phyloP scores from a whole-genome alignment of 768 basidiomycete species.

The Suillus subalutaceus region DNA sequence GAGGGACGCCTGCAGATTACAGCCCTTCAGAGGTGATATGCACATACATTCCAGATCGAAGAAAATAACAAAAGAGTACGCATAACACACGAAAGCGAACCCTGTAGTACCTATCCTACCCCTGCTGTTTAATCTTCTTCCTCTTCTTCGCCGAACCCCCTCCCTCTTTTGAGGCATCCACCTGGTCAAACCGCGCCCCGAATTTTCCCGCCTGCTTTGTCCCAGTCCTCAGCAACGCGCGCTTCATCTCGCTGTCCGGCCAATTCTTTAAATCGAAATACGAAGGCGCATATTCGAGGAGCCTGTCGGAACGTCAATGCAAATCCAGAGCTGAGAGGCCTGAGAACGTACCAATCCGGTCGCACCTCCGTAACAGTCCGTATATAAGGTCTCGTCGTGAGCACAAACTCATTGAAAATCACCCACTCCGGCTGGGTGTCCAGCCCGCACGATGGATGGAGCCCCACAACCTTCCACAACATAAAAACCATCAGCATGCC shows the following conservation, averaged over 20 bases:
- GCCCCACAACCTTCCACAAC: conserved; percentile 18
- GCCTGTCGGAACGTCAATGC: conserved; percentile 37
- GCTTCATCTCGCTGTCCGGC: conserved; percentile 72
- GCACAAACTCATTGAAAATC: conserved; percentile 90
- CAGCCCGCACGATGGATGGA: conserved; percentile 85
- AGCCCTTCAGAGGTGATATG: not conserved
- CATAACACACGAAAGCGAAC: not conserved
- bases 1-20: not conserved
- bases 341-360: conserved; percentile 75
- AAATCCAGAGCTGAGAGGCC: conserved; percentile 2
- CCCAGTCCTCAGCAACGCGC: conserved; percentile 54
- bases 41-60: not conserved
- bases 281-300: conserved; percentile 59
- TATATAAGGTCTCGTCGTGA: conserved; percentile 88
- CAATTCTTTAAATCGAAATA: conserved; percentile 76
- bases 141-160: conserved; percentile 20
- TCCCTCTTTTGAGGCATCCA: conserved; percentile 13
- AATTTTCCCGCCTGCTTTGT: conserved; percentile 56
- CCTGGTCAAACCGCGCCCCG: conserved; percentile 1
- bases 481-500: not conserved
- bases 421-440: conserved; percentile 92
- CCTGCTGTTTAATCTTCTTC: conserved; percentile 3
- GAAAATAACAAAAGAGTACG: not conserved
- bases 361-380: conserved; percentile 87
- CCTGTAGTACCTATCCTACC: not conserved